Conservation (phyloP, 2,329 filamentous ascomycete genomes). For the Huntiella bhutanensis region DNA sequence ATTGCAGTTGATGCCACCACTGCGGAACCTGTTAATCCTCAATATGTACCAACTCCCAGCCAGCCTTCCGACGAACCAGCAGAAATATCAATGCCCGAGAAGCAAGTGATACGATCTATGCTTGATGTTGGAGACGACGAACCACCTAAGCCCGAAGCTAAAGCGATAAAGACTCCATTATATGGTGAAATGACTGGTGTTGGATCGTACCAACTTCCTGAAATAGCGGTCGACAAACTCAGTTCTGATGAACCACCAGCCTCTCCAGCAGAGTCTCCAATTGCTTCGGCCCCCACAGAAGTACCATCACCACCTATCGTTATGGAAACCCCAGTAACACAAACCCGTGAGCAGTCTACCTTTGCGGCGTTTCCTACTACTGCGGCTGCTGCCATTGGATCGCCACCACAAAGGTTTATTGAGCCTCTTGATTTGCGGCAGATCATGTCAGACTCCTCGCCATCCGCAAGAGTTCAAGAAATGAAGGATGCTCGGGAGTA, state of each 20-base stretch:
- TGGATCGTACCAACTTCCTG: too few species aligned
- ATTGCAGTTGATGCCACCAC: background rate
- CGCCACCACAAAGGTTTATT: constrained; percentile 3
- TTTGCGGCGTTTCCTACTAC: background rate
- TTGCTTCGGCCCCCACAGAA: background rate
- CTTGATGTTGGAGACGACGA: background rate
- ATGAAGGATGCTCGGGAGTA: constrained; percentile 7
- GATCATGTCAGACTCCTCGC: constrained; percentile 1
- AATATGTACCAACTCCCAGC: background rate
- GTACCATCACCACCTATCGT: background rate
- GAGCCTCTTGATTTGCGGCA: constrained; percentile 7
- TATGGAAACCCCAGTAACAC: background rate
- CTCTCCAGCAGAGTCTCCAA: too few species aligned
- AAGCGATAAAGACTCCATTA: background rate
- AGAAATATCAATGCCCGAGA: background rate
- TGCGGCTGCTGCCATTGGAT: constrained; percentile 3
- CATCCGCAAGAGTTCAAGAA: background rate
- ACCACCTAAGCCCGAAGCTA: background rate
- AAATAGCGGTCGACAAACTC: too few species aligned
- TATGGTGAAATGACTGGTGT: background rate
- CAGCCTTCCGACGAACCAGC: background rate
- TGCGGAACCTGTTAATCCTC: background rate
- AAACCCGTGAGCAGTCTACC: too few species aligned
- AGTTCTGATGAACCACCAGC: too few species aligned
- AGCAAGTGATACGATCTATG: constrained; percentile 1